phyloP scores from a whole-genome alignment of 148 eudicot species.

The Rhododendron molle region DNA sequence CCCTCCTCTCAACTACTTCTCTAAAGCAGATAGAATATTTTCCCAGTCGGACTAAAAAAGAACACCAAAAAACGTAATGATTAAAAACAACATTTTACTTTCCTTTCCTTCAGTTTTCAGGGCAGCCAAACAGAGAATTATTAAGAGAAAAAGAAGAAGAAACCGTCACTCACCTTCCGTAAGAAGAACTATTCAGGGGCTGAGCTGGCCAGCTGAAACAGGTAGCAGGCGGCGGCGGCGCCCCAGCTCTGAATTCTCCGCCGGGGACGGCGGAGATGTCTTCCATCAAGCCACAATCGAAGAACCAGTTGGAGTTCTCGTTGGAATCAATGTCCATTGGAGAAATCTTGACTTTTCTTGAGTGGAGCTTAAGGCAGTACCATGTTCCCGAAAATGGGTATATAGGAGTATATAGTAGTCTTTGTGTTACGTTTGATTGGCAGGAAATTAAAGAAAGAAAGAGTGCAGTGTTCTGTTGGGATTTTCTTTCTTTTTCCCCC shows the following conservation, averaged over 20 bases:
- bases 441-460: background rate
- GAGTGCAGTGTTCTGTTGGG: background rate
- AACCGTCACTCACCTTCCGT: constrained; percentile 6
- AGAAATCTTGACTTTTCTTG: background rate
- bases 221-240: background rate
- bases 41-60: background rate
- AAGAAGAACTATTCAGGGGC: constrained; percentile 6
- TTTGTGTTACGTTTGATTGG: background rate
- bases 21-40: background rate
- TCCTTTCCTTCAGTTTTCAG: background rate
- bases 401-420: too few species aligned
- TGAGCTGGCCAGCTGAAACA: constrained; percentile 19
- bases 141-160: background rate
- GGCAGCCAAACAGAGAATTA: background rate
- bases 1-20: background rate
- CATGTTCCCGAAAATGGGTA: background rate
- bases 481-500: background rate
- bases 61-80: background rate
- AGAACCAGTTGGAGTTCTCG: constrained; percentile 23
- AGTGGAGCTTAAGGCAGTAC: background rate
- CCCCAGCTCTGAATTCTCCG: background rate
- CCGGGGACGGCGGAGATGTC: constrained; percentile 20
- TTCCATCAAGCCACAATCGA: constrained; percentile 21
- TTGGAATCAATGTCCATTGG: constrained; percentile 25
- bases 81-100: background rate